Evolutionary conservation across 1,284 basidiomycete genomes (phyloP).

Genomic region (Ceratobasidium sp.): DNA sequence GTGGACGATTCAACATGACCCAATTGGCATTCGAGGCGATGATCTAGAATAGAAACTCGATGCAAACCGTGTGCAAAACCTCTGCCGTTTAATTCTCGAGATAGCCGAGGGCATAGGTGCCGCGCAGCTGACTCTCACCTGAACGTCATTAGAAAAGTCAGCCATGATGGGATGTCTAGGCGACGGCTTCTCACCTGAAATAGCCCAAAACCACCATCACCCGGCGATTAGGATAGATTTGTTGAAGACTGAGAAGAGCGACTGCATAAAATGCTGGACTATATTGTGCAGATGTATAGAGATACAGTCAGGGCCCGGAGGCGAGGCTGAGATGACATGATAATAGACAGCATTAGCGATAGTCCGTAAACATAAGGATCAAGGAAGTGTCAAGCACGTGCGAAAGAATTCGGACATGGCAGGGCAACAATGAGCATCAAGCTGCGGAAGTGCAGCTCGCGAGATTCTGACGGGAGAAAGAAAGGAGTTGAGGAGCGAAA

Average conservation of each 20-base stretch:
- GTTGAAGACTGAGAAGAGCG: neutral
- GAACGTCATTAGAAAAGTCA: neutral
- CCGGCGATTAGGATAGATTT: neutral
- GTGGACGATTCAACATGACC: neutral
- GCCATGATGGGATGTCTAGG: neutral
- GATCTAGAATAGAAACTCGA: neutral
- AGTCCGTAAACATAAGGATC: neutral
- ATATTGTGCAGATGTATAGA: slow-evolving; percentile 15
- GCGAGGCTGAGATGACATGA: neutral
- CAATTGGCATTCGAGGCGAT: neutral
- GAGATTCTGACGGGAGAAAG: neutral
- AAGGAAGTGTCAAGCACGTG: neutral
- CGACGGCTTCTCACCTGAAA: slow-evolving; percentile 13
- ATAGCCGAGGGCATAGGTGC: neutral
- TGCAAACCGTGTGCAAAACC: neutral
- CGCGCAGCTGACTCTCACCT: neutral
- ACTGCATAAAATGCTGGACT: neutral
- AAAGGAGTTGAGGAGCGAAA: neutral
- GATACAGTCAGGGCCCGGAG: neutral
- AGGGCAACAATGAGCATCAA: neutral
- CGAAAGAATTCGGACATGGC: neutral
- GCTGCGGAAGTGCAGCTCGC: neutral
- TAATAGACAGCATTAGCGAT: neutral
- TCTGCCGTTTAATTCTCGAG: neutral
- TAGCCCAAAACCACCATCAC: neutral